Evolutionary conservation across 768 basidiomycete genomes (phyloP).

Genomic region (Suillus spraguei): DNA sequence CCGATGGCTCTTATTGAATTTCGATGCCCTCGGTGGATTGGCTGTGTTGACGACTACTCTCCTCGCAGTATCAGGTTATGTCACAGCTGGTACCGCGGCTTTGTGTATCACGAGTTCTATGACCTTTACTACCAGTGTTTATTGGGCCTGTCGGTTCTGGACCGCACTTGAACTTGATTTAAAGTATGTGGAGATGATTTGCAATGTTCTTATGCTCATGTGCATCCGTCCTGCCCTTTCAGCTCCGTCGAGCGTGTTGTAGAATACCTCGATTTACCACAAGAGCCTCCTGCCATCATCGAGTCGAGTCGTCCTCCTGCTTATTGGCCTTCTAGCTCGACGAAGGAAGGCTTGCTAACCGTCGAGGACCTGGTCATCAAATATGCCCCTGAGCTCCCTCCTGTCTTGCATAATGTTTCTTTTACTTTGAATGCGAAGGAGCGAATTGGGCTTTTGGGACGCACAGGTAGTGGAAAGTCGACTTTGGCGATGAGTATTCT

Average conservation of each 20-base stretch:
- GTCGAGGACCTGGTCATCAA: constrained; percentile 80
- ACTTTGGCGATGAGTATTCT: constrained; percentile 87
- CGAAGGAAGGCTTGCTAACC: constrained; percentile 55
- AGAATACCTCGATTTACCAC: constrained; percentile 88
- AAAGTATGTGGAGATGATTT: constrained; percentile 50
- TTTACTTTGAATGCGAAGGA: constrained; percentile 74
- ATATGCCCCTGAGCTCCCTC: constrained; percentile 83
- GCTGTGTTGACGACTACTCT: constrained; percentile 77
- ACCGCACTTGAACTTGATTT: constrained; percentile 71
- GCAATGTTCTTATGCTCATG: neutral
- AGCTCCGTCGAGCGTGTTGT: constrained; percentile 91
- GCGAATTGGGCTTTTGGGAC: constrained; percentile 77
- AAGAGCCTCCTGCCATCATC: constrained; percentile 80
- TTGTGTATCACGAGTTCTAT: constrained; percentile 78
- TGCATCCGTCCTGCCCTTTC: constrained; percentile 13
- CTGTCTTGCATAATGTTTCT: constrained; percentile 75
- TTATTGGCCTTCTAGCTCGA: constrained; percentile 86
- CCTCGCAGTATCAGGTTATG: constrained; percentile 67
- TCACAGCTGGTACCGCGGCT: constrained; percentile 64
- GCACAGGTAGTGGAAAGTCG: constrained; percentile 83
- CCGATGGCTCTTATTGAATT: constrained; percentile 82
- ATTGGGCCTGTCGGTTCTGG: constrained; percentile 53
- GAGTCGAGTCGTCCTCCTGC: constrained; percentile 80
- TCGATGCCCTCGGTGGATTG: constrained; percentile 75
- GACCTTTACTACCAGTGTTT: constrained; percentile 54